A percentile compares a stretch with the other conserved stretches of the same genome.
These are phyloP conservation scores for Hypoxylon sp. DNA, from an alignment of 2,329 filamentous ascomycete species.

Conservation along the genomic window DNA sequence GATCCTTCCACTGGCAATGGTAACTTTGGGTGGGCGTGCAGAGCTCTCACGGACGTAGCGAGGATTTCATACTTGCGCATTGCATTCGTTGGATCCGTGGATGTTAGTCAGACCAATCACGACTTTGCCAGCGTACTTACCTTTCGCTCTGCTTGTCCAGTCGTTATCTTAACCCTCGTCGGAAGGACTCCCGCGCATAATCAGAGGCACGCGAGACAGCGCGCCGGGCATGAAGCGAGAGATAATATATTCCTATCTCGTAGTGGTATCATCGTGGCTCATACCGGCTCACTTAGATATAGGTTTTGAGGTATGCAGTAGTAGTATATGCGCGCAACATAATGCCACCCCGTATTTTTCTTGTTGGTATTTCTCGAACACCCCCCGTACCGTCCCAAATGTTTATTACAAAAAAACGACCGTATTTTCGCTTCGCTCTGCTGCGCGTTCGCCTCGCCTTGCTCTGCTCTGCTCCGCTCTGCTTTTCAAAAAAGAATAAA, in stretches of 20 bases:
- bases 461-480: background rate
- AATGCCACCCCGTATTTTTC: conserved; percentile 32
- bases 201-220: background rate
- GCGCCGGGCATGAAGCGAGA: conserved; percentile 8
- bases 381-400: conserved; percentile 31
- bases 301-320: background rate
- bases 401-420: conserved; percentile 40
- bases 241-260: conserved; percentile 34
- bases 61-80: background rate
- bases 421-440: conserved; percentile 9
- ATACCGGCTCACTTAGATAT: conserved; percentile 23
- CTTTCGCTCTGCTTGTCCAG: background rate
- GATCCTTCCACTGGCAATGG: background rate
- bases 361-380: conserved; percentile 35
- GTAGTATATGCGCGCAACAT: conserved; percentile 28
- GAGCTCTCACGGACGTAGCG: background rate
- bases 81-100: too few relatives aligned
- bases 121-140: background rate
- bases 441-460: background rate
- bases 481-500: conserved; percentile 18
- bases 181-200: background rate
- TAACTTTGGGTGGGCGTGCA: background rate
- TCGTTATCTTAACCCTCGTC: background rate
- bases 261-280: conserved; percentile 41
- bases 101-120: background rate